Conservation (phyloP, 257 asterid species). For the Salvia miltiorrhiza region DNA sequence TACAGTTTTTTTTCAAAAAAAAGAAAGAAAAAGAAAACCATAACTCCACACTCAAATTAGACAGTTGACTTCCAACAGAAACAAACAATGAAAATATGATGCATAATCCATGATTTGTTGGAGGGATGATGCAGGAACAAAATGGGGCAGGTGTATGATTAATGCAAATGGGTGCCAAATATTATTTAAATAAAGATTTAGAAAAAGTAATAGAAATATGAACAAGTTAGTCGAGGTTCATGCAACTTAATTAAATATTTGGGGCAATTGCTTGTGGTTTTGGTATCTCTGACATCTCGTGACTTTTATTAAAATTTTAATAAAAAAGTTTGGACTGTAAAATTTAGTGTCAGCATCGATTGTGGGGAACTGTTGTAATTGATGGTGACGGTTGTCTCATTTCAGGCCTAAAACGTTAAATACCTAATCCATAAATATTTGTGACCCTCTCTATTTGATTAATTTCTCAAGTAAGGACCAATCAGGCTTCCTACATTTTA, state of each 20-base stretch:
- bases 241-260: conserved; percentile 10
- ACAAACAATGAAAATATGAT: conserved; percentile 28
- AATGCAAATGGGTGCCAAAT: conserved; percentile 26
- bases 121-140: conserved; percentile 31
- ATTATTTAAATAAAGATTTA: neutral
- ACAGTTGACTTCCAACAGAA: conserved; percentile 41
- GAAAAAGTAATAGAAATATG: conserved; percentile 10
- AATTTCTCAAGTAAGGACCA: neutral
- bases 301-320: conserved; percentile 31
- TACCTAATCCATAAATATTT: conserved; percentile 21
- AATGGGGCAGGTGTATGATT: conserved; percentile 43
- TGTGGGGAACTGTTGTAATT: conserved; percentile 14
- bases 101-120: conserved; percentile 37
- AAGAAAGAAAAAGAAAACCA: neutral
- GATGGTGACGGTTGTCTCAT: conserved; percentile 30
- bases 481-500: conserved; percentile 5
- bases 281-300: conserved; percentile 58
- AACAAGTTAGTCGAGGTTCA: conserved; percentile 26
- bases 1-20: neutral
- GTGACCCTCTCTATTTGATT: neutral
- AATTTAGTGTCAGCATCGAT: conserved; percentile 40
- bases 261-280: conserved; percentile 58
- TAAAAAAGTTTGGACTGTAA: conserved; percentile 29
- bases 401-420: conserved; percentile 19
- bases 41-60: neutral